Evolutionary conservation across 768 basidiomycete genomes (phyloP).

Genomic region (Lyophyllum shimeji): DNA sequence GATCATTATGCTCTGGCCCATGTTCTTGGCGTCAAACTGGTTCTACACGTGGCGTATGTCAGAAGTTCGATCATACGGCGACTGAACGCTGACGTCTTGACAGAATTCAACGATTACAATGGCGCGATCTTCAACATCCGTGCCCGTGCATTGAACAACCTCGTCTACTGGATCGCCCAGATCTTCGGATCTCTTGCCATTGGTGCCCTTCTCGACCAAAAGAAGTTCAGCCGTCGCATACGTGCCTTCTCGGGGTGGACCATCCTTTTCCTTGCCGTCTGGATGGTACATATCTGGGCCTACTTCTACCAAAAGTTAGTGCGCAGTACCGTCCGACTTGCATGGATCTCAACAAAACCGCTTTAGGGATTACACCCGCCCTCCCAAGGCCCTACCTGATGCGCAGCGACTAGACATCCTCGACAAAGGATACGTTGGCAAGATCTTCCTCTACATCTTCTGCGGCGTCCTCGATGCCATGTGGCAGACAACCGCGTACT

Average conservation of each 20-base stretch:
- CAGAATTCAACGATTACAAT: slow-evolving; percentile 82
- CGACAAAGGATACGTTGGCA: slow-evolving; percentile 53
- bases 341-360: not conserved
- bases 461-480: slow-evolving; percentile 77
- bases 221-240: slow-evolving; percentile 53
- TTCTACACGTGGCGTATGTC: slow-evolving; percentile 82
- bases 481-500: slow-evolving; percentile 85
- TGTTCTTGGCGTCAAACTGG: slow-evolving; percentile 86
- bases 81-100: not conserved
- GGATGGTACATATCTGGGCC: slow-evolving; percentile 72
- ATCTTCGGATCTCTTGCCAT: slow-evolving; percentile 74
- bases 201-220: slow-evolving; percentile 64
- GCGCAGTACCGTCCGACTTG: not conserved
- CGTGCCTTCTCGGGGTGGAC: slow-evolving; percentile 74
- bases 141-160: slow-evolving; percentile 71
- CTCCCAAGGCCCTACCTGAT: slow-evolving; percentile 35
- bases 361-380: slow-evolving; percentile 56
- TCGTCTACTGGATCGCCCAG: slow-evolving; percentile 80
- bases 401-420: slow-evolving; percentile 57
- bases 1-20: slow-evolving; percentile 77
- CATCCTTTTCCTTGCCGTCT: slow-evolving; percentile 61
- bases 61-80: not conserved
- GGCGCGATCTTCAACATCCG: slow-evolving; percentile 78
- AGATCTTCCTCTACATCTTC: slow-evolving; percentile 66
- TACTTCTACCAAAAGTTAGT: slow-evolving; percentile 73